A percentile compares a stretch with the other conserved stretches of the same genome.
These are phyloP conservation scores for Porphyrellus cyaneotinctus DNA, from an alignment of 768 basidiomycete genomes.

Conservation along the genomic window DNA sequence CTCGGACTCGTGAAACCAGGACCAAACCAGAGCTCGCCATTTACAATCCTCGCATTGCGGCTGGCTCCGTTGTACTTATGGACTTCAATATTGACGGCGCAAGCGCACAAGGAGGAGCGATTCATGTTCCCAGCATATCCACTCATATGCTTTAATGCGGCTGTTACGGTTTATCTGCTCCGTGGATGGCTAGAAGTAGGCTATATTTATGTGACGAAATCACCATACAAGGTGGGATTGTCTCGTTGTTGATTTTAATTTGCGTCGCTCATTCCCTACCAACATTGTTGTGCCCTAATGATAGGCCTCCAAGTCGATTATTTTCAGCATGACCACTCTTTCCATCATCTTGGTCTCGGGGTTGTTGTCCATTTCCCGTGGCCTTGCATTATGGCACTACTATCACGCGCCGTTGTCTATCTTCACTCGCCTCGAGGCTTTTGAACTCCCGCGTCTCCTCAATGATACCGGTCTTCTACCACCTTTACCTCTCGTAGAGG, in stretches of 20 bases:
- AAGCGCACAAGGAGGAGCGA: constrained; percentile 97
- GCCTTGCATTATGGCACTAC: constrained; percentile 79
- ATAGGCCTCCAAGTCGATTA: constrained; percentile 69
- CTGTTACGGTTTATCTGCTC: constrained; percentile 78
- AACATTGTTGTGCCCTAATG: not conserved
- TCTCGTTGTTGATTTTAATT: not conserved
- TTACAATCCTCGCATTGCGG: constrained; percentile 67
- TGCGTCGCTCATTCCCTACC: not conserved
- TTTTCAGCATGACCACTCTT: constrained; percentile 77
- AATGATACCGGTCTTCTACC: constrained; percentile 65
- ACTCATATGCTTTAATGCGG: constrained; percentile 90
- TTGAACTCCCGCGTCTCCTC: constrained; percentile 79
- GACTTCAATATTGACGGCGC: constrained; percentile 70
- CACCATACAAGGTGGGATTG: constrained; percentile 72
- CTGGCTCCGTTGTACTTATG: constrained; percentile 93
- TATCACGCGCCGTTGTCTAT: constrained; percentile 86
- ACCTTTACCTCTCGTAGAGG: constrained; percentile 40
- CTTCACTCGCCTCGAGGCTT: constrained; percentile 63
- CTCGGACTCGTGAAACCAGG: constrained; percentile 52
- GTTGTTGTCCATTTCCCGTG: constrained; percentile 73
- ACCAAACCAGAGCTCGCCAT: constrained; percentile 70
- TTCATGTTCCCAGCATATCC: constrained; percentile 97
- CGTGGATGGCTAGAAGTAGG: constrained; percentile 82
- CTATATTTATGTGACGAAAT: constrained; percentile 73
- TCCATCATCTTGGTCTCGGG: constrained; percentile 61